Percentiles rank a stretch among this genome's conserved stretches.
phyloP scores from a whole-genome alignment of 2,329 filamentous ascomycete species.

The Stromatinia cepivora region DNA sequence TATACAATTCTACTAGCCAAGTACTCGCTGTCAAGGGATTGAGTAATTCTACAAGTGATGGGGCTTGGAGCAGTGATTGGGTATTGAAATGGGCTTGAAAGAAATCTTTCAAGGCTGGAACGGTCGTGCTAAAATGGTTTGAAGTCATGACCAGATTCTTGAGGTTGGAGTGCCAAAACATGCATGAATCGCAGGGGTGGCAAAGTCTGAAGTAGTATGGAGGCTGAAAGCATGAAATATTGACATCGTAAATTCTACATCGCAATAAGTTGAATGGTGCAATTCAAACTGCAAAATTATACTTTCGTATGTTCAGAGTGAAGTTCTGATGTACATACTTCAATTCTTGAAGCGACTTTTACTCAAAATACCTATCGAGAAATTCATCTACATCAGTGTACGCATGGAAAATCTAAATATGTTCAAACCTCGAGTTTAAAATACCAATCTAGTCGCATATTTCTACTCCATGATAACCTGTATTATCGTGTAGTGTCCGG shows the following conservation, averaged over 20 bases:
- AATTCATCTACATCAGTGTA: too few relatives aligned
- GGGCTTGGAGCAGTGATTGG: slow-evolving; percentile 62
- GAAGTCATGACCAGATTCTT: background rate
- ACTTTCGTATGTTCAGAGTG: too few relatives aligned
- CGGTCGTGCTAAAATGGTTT: background rate
- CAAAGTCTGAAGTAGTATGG: background rate
- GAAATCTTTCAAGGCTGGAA: background rate
- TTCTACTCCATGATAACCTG: background rate
- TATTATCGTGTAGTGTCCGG: background rate
- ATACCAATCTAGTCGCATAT: too few relatives aligned
- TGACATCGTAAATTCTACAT: background rate
- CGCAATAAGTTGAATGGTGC: background rate
- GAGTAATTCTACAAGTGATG: slow-evolving; percentile 48
- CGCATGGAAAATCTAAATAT: too few relatives aligned
- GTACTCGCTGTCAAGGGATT: slow-evolving; percentile 54
- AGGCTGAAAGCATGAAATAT: background rate
- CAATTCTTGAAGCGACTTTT: too few relatives aligned
- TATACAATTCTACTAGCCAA: slow-evolving; percentile 49
- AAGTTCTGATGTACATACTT: too few relatives aligned
- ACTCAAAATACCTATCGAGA: too few relatives aligned
- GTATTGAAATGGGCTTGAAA: slow-evolving; percentile 51
- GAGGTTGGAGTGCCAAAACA: background rate
- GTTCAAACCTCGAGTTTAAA: too few relatives aligned
- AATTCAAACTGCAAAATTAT: too few relatives aligned
- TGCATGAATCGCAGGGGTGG: background rate